These are phyloP conservation scores for Tetrapisispora arboricola DNA, from an alignment of 805 yeast genomes.

Conservation along the genomic window DNA sequence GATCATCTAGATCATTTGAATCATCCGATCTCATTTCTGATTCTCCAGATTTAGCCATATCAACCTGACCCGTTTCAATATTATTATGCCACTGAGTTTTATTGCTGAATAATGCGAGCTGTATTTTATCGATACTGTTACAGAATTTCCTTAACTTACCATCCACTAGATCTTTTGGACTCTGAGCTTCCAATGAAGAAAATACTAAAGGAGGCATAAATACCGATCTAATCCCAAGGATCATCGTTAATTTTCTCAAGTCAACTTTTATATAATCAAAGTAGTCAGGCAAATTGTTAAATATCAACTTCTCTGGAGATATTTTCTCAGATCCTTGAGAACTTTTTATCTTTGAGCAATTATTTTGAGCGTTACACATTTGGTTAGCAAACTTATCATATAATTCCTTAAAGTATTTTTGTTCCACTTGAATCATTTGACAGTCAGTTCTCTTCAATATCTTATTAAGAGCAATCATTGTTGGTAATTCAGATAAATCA, in stretches of 20 bases:
- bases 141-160: conserved; percentile 31
- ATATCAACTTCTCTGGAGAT: conserved; percentile 14
- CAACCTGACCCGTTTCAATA: conserved; percentile 11
- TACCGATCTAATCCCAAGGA: conserved; percentile 35
- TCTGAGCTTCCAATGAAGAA: conserved; percentile 25
- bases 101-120: conserved; percentile 18
- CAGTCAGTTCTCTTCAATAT: conserved; percentile 17
- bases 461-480: conserved; percentile 21
- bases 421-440: conserved; percentile 22
- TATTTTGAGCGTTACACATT: conserved; percentile 11
- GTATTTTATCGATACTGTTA: conserved; percentile 18
- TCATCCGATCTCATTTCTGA: conserved; percentile 6
- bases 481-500: conserved; percentile 23
- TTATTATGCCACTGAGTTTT: conserved; percentile 21
- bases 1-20: conserved; percentile 13
- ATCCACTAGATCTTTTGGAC: conserved; percentile 32
- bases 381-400: conserved; percentile 22
- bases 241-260: conserved; percentile 16
- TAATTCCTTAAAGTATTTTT: conserved; percentile 19
- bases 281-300: conserved; percentile 27
- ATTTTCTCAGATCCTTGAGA: conserved; percentile 1
- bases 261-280: conserved; percentile 23
- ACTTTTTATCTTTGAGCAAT: conserved; percentile 12
- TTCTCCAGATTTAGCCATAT: conserved; percentile 14
- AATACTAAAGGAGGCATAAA: conserved; percentile 33